A percentile compares a stretch with the other conserved stretches of the same genome.
These are phyloP conservation scores for Fusarium haematococcum DNA, from an alignment of 2,329 filamentous ascomycete species.

Conservation along the genomic window DNA sequence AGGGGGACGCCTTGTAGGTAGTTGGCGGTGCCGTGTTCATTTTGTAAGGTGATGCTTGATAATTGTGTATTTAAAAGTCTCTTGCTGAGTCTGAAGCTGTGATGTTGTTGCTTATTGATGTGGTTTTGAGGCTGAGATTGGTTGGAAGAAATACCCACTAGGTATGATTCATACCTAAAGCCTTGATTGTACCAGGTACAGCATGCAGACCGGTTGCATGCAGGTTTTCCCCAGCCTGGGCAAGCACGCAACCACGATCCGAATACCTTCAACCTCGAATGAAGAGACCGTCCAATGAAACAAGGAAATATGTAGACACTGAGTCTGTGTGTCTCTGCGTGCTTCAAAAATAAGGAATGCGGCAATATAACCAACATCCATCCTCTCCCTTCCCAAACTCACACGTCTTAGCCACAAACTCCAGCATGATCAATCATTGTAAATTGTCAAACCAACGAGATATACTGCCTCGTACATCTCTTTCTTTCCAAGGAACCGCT, in stretches of 20 bases:
- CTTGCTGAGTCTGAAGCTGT: background rate
- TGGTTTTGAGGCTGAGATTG: conserved; percentile 24
- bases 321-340: background rate
- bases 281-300: background rate
- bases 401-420: background rate
- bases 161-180: background rate
- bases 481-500: background rate
- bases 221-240: background rate
- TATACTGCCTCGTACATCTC: background rate
- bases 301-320: background rate
- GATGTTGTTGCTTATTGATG: conserved; percentile 22
- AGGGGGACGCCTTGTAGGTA: conserved; percentile 29
- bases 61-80: background rate
- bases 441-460: background rate
- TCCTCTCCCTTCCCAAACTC: background rate
- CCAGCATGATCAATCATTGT: background rate
- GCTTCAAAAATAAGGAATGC: background rate
- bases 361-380: background rate
- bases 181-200: background rate
- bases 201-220: background rate
- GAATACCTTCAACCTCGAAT: background rate
- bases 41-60: background rate
- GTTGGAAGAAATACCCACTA: background rate
- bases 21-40: conserved; percentile 15
- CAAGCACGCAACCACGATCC: background rate